These are phyloP conservation scores for Acanthamoeba sp. DNA, from an alignment of 208 protist genomes.

Conservation along the genomic window DNA sequence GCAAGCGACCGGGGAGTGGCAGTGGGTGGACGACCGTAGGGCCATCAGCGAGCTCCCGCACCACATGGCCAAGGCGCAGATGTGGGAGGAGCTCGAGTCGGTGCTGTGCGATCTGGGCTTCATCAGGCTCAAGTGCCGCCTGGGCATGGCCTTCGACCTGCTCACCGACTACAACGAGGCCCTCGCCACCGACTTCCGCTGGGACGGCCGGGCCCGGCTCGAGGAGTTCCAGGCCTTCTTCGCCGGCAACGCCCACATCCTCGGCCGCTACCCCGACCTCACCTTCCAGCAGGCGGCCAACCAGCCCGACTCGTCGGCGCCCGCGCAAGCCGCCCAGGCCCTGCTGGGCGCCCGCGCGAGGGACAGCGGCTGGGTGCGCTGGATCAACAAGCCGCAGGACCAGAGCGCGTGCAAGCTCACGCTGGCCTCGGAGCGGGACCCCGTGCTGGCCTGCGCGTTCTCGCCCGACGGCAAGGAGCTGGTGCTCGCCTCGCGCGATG, in stretches of 20 bases:
- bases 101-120: constrained; percentile 79
- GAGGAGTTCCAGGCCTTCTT: constrained; percentile 83
- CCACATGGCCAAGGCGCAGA: constrained; percentile 75
- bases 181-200: constrained; percentile 30
- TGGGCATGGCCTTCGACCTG: constrained; percentile 82
- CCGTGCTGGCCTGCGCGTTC: constrained; percentile 70
- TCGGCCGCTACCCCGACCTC: constrained; percentile 75
- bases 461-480: constrained; percentile 83
- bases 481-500: constrained; percentile 78
- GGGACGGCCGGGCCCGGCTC: constrained; percentile 55
- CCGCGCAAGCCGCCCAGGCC: neutral
- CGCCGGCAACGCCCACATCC: constrained; percentile 69
- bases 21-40: neutral
- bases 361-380: constrained; percentile 77
- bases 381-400: constrained; percentile 82
- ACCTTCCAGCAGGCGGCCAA: constrained; percentile 84
- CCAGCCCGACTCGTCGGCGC: constrained; percentile 77
- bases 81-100: constrained; percentile 62
- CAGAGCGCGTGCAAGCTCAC: constrained; percentile 77
- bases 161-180: constrained; percentile 80
- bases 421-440: constrained; percentile 60
- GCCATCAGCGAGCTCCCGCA: constrained; percentile 79
- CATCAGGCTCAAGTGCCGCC: constrained; percentile 77
- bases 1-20: neutral
- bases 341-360: neutral